These are phyloP conservation scores for Tephrocybe sp. DNA, from an alignment of 768 basidiomycete genomes.

Conservation along the genomic window DNA sequence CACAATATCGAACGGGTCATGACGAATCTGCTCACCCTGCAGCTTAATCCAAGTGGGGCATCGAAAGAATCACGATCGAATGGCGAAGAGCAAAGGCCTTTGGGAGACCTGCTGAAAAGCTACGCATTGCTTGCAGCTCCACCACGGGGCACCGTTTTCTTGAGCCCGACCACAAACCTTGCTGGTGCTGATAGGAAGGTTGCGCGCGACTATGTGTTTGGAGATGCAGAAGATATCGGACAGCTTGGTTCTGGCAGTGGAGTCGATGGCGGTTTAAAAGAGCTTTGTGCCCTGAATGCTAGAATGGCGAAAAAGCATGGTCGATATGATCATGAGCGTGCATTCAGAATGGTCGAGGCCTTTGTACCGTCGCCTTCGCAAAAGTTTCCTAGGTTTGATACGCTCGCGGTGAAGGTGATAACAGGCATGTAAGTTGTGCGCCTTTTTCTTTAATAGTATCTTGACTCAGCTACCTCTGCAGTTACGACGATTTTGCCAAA, in stretches of 20 bases:
- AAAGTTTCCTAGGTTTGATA: constrained; percentile 22
- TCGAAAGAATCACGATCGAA: constrained; percentile 41
- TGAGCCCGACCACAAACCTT: constrained; percentile 50
- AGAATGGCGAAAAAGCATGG: constrained; percentile 54
- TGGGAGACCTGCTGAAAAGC: constrained; percentile 38
- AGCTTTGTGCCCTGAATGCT: constrained; percentile 60
- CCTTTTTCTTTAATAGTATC: constrained; percentile 3
- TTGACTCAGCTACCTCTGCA: constrained; percentile 15
- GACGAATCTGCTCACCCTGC: constrained; percentile 68
- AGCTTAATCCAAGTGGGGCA: constrained; percentile 42
- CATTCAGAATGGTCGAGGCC: constrained; percentile 55
- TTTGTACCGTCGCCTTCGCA: constrained; percentile 35
- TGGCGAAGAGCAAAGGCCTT: constrained; percentile 27
- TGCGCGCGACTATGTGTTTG: constrained; percentile 61
- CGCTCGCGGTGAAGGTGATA: constrained; percentile 37
- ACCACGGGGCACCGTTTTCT: constrained; percentile 56
- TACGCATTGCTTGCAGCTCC: constrained; percentile 40
- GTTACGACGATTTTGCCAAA: constrained; percentile 37
- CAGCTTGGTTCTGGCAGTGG: background rate
- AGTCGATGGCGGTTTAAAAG: constrained; percentile 30
- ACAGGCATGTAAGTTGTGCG: constrained; percentile 41
- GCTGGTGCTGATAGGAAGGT: constrained; percentile 52
- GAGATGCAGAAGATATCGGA: constrained; percentile 6
- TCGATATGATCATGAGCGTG: constrained; percentile 67
- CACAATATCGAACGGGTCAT: constrained; percentile 69